Base-by-base conservation (phyloP, 78 protist species). In the Dictyostelium brefeldianum region DNA sequence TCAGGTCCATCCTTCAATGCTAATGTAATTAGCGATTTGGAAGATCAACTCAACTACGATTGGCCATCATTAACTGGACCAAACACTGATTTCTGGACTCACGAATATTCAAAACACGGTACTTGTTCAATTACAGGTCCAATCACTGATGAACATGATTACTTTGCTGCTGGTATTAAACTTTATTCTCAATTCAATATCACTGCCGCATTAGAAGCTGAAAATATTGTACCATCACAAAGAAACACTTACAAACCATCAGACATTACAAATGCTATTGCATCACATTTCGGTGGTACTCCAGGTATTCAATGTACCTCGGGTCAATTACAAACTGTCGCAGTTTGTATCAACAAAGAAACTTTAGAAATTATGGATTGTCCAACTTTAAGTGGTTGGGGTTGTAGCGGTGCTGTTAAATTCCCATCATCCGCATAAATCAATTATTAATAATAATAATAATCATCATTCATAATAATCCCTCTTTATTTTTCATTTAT, bases 11-110 rank as follows among this genome's bases (percentile, higher is more conserved):
- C 75, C 5, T 83, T 83, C 91, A 53, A 59, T 8, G 41, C 27
- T 12, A 54, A 36, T 62, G 53, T 0, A 9, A 69, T 83, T 15
- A 8, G 10, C 2, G 81, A 71, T 31, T 25, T 83, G 17, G 22
- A 31, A 31, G 75, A 15, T 53, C 46, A 69, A 36, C 27, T 83
- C 41, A 54, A 83, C 65, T 69, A 0, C 11, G 81, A 53, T 18
- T 83, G 91, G 91, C 91, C 91, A 69, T 83, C 91, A 36, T 62
- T 83, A 53, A 83, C 91, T 73, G 91, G 91, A n/a, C 81, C 91
- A 69, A 83, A 83, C 65, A 71, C 81, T 56, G 91, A 83, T 56
- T 83, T 83, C 65, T 83, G 91, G 91, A 71, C 91, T 22, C 91
- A 83, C 81, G 91, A 83, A 73, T 83, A 69, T 73, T 41, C 62